Conservation (phyloP, 139 green algal genomes). For the Volvox reticuliferus region DNA sequence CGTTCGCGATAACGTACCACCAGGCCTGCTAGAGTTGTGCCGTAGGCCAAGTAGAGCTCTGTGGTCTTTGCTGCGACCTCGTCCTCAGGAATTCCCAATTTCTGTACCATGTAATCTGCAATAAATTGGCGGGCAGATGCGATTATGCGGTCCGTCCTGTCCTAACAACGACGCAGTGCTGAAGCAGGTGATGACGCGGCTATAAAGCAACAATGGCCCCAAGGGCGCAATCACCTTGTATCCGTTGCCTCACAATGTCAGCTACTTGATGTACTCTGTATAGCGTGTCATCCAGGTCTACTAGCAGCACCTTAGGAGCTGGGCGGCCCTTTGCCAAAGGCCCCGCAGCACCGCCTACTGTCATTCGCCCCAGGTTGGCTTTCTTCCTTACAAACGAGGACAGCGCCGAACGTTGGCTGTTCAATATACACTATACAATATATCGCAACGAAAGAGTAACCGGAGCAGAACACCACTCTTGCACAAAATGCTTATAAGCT, state of each 20-base stretch:
- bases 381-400: no score
- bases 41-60: constrained; percentile 74
- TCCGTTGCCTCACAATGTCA: neutral
- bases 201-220: neutral
- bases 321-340: neutral
- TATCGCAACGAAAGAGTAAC: no score
- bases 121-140: neutral
- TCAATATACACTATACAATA: no score
- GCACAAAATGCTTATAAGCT: neutral
- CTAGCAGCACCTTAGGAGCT: neutral
- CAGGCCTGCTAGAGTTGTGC: constrained; percentile 81
- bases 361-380: constrained; percentile 8
- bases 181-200: constrained; percentile 5
- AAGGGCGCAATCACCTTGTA: neutral
- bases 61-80: constrained; percentile 61
- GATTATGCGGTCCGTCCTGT: neutral
- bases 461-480: neutral
- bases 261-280: constrained; percentile 15
- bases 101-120: constrained; percentile 75
- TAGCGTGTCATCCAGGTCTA: constrained; percentile 42
- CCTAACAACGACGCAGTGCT: neutral
- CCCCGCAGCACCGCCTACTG: neutral
- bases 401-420: no score
- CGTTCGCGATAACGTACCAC: constrained; percentile 52
- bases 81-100: constrained; percentile 64